Percentiles rank a stretch among this genome's conserved stretches.
Evolutionary conservation across 2,329 filamentous ascomycete genomes (phyloP).

Genomic region (Byssochlamys sp.): DNA sequence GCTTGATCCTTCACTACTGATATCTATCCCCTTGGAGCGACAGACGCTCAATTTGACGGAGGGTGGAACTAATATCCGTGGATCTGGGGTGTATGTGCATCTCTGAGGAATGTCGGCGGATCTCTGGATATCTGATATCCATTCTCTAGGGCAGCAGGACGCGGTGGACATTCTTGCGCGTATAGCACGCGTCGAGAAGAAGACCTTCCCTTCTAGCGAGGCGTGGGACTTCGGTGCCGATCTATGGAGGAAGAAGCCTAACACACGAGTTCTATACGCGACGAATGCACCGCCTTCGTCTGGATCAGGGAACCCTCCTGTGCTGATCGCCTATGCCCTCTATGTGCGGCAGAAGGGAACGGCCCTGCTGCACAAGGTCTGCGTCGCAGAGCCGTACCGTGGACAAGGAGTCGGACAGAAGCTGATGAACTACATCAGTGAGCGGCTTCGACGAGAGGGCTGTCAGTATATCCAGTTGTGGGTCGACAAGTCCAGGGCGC

Average conservation of each 20-base stretch:
- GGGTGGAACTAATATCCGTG: not conserved
- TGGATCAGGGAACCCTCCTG: constrained; percentile 3
- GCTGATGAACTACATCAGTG: constrained; percentile 36
- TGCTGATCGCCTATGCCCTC: constrained; percentile 39
- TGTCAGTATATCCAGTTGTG: constrained; percentile 42
- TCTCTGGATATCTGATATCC: constrained; percentile 26
- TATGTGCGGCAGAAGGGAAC: constrained; percentile 36
- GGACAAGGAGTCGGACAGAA: constrained; percentile 38
- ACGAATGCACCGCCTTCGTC: constrained; percentile 10
- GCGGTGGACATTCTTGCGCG: constrained; percentile 27
- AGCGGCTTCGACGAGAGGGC: constrained; percentile 36
- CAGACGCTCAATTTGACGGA: not conserved
- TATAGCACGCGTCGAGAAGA: constrained; percentile 38
- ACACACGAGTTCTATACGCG: constrained; percentile 35
- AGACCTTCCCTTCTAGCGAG: constrained; percentile 43
- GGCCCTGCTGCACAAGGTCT: constrained; percentile 45
- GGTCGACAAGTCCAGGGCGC: constrained; percentile 41
- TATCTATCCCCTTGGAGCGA: not conserved
- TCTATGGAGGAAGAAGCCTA: constrained; percentile 40
- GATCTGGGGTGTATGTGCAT: constrained; percentile 1
- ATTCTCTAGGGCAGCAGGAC: constrained; percentile 26
- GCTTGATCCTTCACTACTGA: not conserved
- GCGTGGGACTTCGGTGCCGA: constrained; percentile 40
- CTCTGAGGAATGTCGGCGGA: constrained; percentile 15
- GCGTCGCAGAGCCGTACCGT: constrained; percentile 38